Base-by-base conservation (phyloP, 2,329 filamentous ascomycete species). In the Penicillium sp. region DNA sequence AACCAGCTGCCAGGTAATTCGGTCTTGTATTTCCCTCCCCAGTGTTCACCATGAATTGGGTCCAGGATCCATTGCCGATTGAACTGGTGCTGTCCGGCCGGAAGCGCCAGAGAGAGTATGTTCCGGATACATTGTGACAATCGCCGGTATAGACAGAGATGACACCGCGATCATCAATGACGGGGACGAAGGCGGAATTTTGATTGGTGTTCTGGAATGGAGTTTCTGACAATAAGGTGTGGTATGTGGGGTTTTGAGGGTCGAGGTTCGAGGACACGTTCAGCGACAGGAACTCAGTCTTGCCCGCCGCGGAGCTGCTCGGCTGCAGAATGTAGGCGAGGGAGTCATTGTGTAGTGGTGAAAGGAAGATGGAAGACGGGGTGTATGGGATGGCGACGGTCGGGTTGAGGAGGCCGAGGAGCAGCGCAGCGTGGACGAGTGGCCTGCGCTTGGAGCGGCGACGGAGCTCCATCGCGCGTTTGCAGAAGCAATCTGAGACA, bases 111-210 rank as follows among this genome's bases (percentile, higher is more conserved):
- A 96, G 70, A 37, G 83, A 75, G 12, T 85, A 75, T 43, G 77
- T 82, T 39, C 75, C 77, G 4, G 77, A 79, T 2, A 82, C 77
- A 34, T 79, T 76, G 0, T 83, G 78, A 71, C 94, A 97, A 63
- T 89, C 82, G 2, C 94, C 93, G 0, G 88, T 82, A 57, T 92
- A 89, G 1, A 95, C 87, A 2, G 87, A 84, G 31, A 97, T 83
- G 11, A 88, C 85, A 15, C 91, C 91, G 69, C 86, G 82, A 45
- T 83, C 78, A 49, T 90, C 86, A 35, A 92, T 81, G 0, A 88
- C 81, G 0, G 92, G 86, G 6, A 87, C 82, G 69, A 92, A 95
- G 86, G 90, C 28, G 90, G 79, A 25, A 77, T 77, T 5, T 79
- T 75, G 0, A 78, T 84, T 31, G 79, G 80, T 38, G 59, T 39